These are phyloP conservation scores for Yamadazyma epiphylla DNA, from an alignment of 1,139 yeast species.

Conservation along the genomic window DNA sequence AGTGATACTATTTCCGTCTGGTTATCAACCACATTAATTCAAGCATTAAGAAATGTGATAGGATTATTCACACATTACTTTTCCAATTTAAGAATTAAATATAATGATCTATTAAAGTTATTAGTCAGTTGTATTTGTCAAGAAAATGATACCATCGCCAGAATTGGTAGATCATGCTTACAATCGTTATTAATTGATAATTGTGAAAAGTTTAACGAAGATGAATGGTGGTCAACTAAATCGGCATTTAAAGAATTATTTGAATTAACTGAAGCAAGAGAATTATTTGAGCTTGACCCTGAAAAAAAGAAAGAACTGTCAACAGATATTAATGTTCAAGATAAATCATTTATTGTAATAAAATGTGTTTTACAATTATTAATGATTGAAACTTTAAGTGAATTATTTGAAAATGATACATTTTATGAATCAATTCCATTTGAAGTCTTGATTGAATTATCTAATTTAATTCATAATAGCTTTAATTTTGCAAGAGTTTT, in stretches of 20 bases:
- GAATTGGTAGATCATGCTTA: conserved; percentile 88
- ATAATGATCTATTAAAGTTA: conserved; percentile 74
- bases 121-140: conserved; percentile 89
- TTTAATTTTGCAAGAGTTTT: conserved; percentile 81
- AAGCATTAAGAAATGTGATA: conserved; percentile 87
- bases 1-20: conserved; percentile 85
- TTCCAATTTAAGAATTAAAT: conserved; percentile 63
- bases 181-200: conserved; percentile 75
- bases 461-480: conserved; percentile 60
- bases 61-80: conserved; percentile 80
- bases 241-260: conserved; percentile 65
- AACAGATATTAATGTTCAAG: conserved; percentile 27
- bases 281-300: conserved; percentile 73
- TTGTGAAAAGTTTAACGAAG: conserved; percentile 53
- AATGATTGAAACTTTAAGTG: conserved; percentile 84
- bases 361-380: conserved; percentile 88
- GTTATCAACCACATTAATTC: conserved; percentile 94
- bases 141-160: conserved; percentile 93
- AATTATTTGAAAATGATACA: conserved; percentile 64
- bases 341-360: conserved; percentile 79
- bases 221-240: conserved; percentile 76
- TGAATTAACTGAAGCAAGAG: conserved; percentile 79
- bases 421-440: conserved; percentile 73
- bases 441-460: conserved; percentile 53
- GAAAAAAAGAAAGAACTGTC: conserved; percentile 14